Conservation (phyloP, 192 early-diverging fungal species). For the Podila epicladia region DNA sequence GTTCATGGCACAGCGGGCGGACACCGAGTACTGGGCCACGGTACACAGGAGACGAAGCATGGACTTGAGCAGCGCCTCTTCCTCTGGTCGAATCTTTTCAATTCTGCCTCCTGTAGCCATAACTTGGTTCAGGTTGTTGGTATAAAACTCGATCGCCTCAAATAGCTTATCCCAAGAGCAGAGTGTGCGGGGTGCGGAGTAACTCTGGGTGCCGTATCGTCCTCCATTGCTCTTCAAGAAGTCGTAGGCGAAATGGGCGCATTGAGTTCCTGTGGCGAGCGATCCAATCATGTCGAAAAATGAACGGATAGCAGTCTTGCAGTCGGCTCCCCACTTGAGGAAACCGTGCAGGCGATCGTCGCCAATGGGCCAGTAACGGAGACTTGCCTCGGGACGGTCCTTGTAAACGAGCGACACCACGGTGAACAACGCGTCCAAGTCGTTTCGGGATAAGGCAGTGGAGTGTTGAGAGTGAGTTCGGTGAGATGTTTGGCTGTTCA, state of each 20-base stretch:
- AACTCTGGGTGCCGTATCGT: constrained; percentile 43
- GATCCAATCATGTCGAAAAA: constrained; percentile 88
- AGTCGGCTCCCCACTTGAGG: constrained; percentile 70
- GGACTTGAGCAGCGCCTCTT: constrained; percentile 74
- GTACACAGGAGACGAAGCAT: constrained; percentile 82
- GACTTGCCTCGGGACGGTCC: constrained; percentile 77
- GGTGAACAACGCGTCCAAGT: constrained; percentile 77
- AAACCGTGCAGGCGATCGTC: constrained; percentile 70
- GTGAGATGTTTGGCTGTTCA: constrained; percentile 20
- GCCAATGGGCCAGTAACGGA: constrained; percentile 71
- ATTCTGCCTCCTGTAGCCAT: constrained; percentile 28
- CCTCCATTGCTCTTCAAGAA: constrained; percentile 53
- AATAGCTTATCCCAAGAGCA: constrained; percentile 88
- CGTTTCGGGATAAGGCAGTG: constrained; percentile 20
- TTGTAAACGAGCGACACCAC: constrained; percentile 80
- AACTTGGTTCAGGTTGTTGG: constrained; percentile 56
- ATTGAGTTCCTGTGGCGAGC: constrained; percentile 79
- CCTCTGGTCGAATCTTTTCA: constrained; percentile 75
- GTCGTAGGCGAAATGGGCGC: constrained; percentile 54
- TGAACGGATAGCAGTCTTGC: constrained; percentile 68
- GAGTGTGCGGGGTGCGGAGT: constrained; percentile 52
- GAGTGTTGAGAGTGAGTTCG: constrained; percentile 27
- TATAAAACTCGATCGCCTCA: constrained; percentile 77
- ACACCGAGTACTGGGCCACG: constrained; percentile 80
- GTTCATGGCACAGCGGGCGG: constrained; percentile 73